Conservation (phyloP, 352 stramenopile species). For the Blastocystis sp. region DNA sequence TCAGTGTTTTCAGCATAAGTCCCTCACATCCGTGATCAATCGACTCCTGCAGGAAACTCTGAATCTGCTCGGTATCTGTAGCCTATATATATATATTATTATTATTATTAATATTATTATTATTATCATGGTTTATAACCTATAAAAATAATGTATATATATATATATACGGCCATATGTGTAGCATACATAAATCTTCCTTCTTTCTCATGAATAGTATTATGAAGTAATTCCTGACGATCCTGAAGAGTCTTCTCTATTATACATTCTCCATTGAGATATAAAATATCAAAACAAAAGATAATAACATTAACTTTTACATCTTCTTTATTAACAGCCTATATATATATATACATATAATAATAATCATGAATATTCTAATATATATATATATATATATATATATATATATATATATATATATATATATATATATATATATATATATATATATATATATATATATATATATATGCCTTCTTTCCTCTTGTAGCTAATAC, state of each 20-base stretch:
- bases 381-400: not conserved
- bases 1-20: slow-evolving; percentile 98
- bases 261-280: slow-evolving; percentile 77
- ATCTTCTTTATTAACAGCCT: slow-evolving; percentile 43
- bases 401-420: not conserved
- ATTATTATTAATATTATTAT: slow-evolving; percentile 21
- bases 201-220: slow-evolving; percentile 69
- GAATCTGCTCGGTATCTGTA: slow-evolving; percentile 59
- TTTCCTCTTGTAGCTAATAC: slow-evolving; percentile 82
- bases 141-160: slow-evolving; percentile 1
- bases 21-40: slow-evolving; percentile 69
- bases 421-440: not conserved
- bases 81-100: slow-evolving; percentile 43
- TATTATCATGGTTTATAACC: slow-evolving; percentile 39
- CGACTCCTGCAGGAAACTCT: slow-evolving; percentile 77
- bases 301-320: slow-evolving; percentile 59
- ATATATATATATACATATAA: not conserved
- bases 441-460: not conserved
- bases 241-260: slow-evolving; percentile 64
- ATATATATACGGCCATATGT: slow-evolving; percentile 48
- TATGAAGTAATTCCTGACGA: slow-evolving; percentile 65
- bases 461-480: slow-evolving; percentile 50
- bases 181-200: slow-evolving; percentile 78
- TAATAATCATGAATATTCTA: too few relatives aligned
- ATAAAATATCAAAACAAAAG: slow-evolving; percentile 95